Conservation (phyloP, 2,329 filamentous ascomycete species). For the Phaeosphaeria sp. region DNA sequence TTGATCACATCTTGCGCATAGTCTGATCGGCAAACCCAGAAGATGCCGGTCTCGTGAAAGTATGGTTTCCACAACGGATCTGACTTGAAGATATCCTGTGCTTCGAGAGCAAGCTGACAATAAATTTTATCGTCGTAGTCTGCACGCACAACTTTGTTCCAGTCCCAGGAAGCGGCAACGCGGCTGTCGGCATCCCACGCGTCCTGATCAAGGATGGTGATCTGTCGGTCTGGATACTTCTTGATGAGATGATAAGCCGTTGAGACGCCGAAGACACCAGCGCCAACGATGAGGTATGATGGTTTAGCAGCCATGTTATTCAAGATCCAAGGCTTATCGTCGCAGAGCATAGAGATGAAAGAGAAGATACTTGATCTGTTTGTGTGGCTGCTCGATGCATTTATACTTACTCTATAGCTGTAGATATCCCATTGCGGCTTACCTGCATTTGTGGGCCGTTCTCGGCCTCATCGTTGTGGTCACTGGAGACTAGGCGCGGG, state of each 20-base stretch:
- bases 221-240: constrained; percentile 49
- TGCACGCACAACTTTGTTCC: constrained; percentile 74
- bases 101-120: constrained; percentile 69
- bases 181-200: constrained; percentile 40
- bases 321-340: constrained; percentile 19
- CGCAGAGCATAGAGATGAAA: constrained; percentile 17
- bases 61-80: constrained; percentile 63
- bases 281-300: constrained; percentile 45
- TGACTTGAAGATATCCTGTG: constrained; percentile 66
- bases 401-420: constrained; percentile 22
- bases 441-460: constrained; percentile 24
- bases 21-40: constrained; percentile 50
- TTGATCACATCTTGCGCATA: constrained; percentile 58
- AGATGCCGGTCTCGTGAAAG: constrained; percentile 61
- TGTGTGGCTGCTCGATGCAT: constrained; percentile 12
- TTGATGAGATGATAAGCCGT: constrained; percentile 49
- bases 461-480: constrained; percentile 26
- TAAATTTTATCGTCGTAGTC: constrained; percentile 72
- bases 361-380: constrained; percentile 15
- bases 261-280: constrained; percentile 47
- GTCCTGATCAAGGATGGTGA: constrained; percentile 51
- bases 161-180: constrained; percentile 71
- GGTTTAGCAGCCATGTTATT: constrained; percentile 37
- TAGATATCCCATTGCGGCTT: constrained; percentile 9
- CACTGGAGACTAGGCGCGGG: constrained; percentile 28